Conservation (phyloP, 345 rosid species). For the Fremontodendron californicum region DNA sequence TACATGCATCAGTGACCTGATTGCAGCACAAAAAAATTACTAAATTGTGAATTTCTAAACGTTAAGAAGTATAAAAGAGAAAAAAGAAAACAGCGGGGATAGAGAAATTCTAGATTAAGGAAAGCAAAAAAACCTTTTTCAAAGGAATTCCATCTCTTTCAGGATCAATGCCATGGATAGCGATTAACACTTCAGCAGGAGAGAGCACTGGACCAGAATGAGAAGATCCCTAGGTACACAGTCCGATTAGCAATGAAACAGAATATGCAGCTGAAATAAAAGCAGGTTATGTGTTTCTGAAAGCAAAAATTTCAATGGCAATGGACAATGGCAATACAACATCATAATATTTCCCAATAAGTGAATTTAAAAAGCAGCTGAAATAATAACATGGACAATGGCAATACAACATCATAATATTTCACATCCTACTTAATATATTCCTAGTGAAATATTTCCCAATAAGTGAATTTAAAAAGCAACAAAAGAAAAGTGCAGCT, state of each 20-base stretch:
- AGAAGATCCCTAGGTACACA: slow-evolving; percentile 61
- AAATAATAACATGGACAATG: background rate
- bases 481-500: background rate
- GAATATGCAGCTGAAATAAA: background rate
- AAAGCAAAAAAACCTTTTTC: slow-evolving; percentile 58
- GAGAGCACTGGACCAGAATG: slow-evolving; percentile 59
- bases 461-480: background rate
- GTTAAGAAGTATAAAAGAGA: slow-evolving; percentile 10
- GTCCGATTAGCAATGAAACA: slow-evolving; percentile 6
- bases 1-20: slow-evolving; percentile 95
- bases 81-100: background rate
- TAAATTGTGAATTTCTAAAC: slow-evolving; percentile 16
- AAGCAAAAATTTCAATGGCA: background rate
- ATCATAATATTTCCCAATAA: background rate
- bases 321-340: background rate
- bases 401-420: background rate
- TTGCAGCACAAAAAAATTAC: slow-evolving; percentile 17
- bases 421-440: background rate
- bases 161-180: slow-evolving; percentile 90
- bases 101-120: background rate
- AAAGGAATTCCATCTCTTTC: slow-evolving; percentile 84
- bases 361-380: too few species aligned
- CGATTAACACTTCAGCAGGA: slow-evolving; percentile 83
- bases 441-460: background rate
- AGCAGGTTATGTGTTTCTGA: background rate